Percentiles rank a stretch among this genome's conserved stretches.
Evolutionary conservation across 768 basidiomycete species (phyloP).

Genomic region (Tricholoma bakamatsutake): DNA sequence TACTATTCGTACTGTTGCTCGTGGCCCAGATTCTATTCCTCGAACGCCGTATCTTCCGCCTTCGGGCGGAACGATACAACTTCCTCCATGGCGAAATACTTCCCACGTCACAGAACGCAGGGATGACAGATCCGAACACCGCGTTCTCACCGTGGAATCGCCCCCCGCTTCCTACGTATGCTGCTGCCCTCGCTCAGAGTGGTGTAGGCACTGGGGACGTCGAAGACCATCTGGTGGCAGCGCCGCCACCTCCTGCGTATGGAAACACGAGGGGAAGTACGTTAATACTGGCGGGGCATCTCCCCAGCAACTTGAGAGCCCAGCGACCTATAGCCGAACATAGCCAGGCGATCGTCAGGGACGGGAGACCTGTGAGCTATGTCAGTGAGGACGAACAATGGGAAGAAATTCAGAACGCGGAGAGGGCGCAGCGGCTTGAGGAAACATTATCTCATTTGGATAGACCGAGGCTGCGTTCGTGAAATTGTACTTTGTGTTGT

Average conservation of each 20-base stretch:
- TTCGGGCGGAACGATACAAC: conserved; percentile 62
- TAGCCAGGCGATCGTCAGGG: conserved; percentile 25
- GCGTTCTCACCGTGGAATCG: conserved; percentile 66
- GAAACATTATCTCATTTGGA: conserved; percentile 48
- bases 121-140: conserved; percentile 24
- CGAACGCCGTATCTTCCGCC: conserved; percentile 56
- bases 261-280: conserved; percentile 69
- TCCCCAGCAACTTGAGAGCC: conserved; percentile 42
- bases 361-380: conserved; percentile 49
- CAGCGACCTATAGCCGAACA: conserved; percentile 38
- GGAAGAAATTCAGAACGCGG: conserved; percentile 49
- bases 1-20: conserved; percentile 48
- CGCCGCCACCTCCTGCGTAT: conserved; percentile 70
- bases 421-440: conserved; percentile 47
- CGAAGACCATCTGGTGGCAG: conserved; percentile 64
- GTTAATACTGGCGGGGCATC: conserved; percentile 48
- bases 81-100: conserved; percentile 51
- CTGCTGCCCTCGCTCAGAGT: conserved; percentile 60
- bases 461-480: conserved; percentile 23
- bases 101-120: conserved; percentile 31
- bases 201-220: conserved; percentile 72
- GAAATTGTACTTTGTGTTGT: neutral
- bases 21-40: conserved; percentile 55
- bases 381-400: conserved; percentile 48
- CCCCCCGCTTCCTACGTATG: conserved; percentile 65